Base-by-base conservation (phyloP, 192 early-diverging fungal genomes). In the Backusella luteola region DNA sequence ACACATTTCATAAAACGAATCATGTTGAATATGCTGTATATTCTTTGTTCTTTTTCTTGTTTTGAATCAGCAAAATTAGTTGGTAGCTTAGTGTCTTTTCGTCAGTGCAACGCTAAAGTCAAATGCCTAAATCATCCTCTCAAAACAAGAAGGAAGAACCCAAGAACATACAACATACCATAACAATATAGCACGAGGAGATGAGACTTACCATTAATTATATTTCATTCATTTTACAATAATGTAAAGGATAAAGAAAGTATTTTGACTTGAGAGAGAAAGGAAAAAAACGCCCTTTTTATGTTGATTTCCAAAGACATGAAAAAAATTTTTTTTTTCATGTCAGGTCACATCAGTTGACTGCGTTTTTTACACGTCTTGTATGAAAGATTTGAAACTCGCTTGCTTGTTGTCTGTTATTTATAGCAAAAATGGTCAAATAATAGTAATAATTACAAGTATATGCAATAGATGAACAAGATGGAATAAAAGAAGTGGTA, bases 71-170 rank as follows among this genome's bases (percentile, higher is more conserved):
- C 38, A 21, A 34, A 42, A n/a, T 32, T 42, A 42, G 42, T 67
- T 67, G 74, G 74, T 75, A 75, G 74, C 74, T 75, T 63, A 66
- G 74, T 56, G 11, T 23, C 46, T 75, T 67, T 67, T 75, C 74
- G 63, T 75, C 74, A 75, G 11, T 39, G 74, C 23, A 66, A 41
- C 38, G 23, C 74, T 75, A 75, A 75, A 75, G 74, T 66, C 74
- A 75, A 75, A 75, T 75, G 74, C 74, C 74, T 66, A 41, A 46
- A 66, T 75, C 74, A 75, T 75, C 74, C 59, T 67, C 53, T 70
- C 46, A 49, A 49, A n/a, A 49, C 26, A 63, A 63, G 9, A 63
- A 63, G 9, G 26, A 29, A 29, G n/a, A 59, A 29, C 26, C 56
- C 56, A 63, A 63, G 11, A 59, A 63, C 56, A 29, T 26, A 23